A percentile compares a stretch with the other conserved stretches of the same genome.
Conservation (phyloP, 164 flowering plant species). For the Nelumbo lutea region DNA sequence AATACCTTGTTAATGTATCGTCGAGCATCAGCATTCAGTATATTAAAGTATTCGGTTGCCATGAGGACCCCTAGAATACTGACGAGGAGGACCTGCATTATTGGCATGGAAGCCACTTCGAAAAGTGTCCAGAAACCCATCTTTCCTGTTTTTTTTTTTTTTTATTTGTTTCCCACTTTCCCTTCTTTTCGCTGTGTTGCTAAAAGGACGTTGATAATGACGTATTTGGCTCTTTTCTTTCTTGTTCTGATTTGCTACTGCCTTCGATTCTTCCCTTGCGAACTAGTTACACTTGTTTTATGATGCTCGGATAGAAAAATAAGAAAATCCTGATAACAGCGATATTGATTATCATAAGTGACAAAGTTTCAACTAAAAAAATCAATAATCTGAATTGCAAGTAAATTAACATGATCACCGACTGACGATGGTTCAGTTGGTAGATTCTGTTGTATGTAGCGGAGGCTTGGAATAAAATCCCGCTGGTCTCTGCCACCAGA, state of each 20-base stretch:
- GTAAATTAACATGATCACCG: no score
- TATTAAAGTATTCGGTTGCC: conserved; percentile 54
- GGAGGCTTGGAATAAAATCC: no score
- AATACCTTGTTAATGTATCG: conserved; percentile 67
- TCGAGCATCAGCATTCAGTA: conserved; percentile 60
- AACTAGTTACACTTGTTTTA: no score
- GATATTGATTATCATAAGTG: neutral
- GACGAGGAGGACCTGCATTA: conserved; percentile 65
- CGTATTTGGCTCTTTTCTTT: neutral
- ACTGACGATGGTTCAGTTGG: no score
- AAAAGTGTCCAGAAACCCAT: conserved; percentile 80
- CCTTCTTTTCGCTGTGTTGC: neutral
- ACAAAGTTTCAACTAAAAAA: no score
- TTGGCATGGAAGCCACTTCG: conserved; percentile 74
- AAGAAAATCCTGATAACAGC: neutral
- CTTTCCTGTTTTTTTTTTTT: conserved; percentile 2
- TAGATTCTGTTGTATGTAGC: no score
- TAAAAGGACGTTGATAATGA: neutral
- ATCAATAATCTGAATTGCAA: no score
- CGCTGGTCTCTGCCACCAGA: no score
- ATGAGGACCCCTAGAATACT: conserved; percentile 65
- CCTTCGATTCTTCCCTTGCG: no score
- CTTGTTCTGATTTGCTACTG: neutral
- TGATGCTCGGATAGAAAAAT: no score
- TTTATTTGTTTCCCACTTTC: neutral